Conservation (phyloP, 2,329 filamentous ascomycete genomes). For the Venturia asperata region DNA sequence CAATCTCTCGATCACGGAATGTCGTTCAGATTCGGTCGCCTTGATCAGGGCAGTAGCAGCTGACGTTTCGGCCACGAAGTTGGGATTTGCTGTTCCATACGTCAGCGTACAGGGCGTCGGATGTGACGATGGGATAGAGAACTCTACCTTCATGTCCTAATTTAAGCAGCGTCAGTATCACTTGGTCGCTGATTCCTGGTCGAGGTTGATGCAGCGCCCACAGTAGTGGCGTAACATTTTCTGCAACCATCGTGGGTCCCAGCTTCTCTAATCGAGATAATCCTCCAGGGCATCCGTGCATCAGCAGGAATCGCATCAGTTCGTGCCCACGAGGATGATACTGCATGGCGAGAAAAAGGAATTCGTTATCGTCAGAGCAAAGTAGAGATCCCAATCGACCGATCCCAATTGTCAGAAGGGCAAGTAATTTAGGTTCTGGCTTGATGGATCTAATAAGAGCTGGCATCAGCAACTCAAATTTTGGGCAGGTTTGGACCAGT, state of each 20-base stretch:
- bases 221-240: constrained; percentile 16
- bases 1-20: constrained; percentile 8
- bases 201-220: constrained; percentile 16
- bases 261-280: neutral
- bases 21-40: constrained; percentile 4
- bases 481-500: neutral
- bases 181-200: neutral
- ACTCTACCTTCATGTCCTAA: constrained; percentile 12
- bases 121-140: neutral
- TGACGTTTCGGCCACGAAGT: constrained; percentile 6
- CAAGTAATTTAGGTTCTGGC: neutral
- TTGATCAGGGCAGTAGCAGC: constrained; percentile 5
- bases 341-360: constrained; percentile 14
- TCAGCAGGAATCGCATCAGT: constrained; percentile 9
- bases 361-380: neutral
- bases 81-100: neutral
- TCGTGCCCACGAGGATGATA: constrained; percentile 3
- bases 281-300: constrained; percentile 10
- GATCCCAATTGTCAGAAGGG: neutral
- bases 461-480: constrained; percentile 3
- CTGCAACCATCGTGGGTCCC: neutral
- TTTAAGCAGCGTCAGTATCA: constrained; percentile 11
- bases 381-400: neutral
- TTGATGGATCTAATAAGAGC: constrained; percentile 4
- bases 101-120: neutral